Evolutionary conservation across 2,329 filamentous ascomycete species (phyloP), one percentile per base, ranked within the genome.

Genomic region (Aspergillus fischeri): DNA sequence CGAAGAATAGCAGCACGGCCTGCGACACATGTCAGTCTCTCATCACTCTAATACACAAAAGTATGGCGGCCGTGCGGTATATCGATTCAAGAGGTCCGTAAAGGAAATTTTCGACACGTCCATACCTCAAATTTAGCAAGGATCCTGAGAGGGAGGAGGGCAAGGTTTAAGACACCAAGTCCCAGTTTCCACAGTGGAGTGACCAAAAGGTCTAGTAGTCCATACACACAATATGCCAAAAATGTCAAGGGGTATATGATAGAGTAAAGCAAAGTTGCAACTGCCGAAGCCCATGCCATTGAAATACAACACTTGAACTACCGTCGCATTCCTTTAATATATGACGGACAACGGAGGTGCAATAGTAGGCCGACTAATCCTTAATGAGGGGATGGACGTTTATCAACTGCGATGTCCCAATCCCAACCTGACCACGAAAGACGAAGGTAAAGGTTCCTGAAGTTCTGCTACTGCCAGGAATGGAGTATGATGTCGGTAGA

Each of bases 71-170:
- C 45, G 5, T 28, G 27, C 17, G 14, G 11, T 35, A 17, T 8
- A n/a, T 8, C 14, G 29, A 25, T 8, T 27, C 41, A 25, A 7
- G 29, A 27, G 2, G 4, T 7, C 27, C 7, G 24, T 47, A 11
- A 50, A 47, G 52, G 17, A 35, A 48, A 42, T 28, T 53, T 51
- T 49, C 32, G 27, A 38, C 29, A 48, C 27, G 51, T 49, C 47
- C 70, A 51, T 75, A 86, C 84, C 79, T 87, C 82, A 56, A 86
- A 78, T 63, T 76, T 80, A 4, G 77, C 75, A 14, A 85, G 65
- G 41, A 85, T 58, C 35, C 68, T 74, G 51, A 84, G 75, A 2
- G 83, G 83, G n/a, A 81, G 70, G 11, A 78, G 65, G 41, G 76
- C 58, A 48, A 79, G 58, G 49, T 71, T 67, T 29, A 79, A 59